phyloP scores from a whole-genome alignment of 2,329 filamentous ascomycete genomes.

The Hypoxylon sp. region DNA sequence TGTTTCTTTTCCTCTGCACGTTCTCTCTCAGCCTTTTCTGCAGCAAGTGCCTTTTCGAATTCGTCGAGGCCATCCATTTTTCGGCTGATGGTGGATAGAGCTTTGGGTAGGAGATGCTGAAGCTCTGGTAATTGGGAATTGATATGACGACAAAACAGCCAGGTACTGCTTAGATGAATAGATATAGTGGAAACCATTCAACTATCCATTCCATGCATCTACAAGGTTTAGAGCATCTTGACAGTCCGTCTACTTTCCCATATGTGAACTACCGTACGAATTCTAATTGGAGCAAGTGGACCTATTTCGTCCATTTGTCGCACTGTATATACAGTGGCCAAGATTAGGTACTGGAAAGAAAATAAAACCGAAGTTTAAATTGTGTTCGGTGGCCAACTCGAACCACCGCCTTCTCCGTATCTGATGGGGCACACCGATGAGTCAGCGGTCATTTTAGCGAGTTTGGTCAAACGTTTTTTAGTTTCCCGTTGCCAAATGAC shows the following conservation, averaged over 20 bases:
- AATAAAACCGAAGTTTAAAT: slow-evolving; percentile 10
- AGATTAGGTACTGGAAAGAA: background rate
- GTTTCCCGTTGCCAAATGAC: slow-evolving; percentile 8
- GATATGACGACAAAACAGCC: slow-evolving; percentile 31
- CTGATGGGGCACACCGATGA: slow-evolving; percentile 20
- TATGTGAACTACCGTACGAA: background rate
- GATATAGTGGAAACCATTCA: background rate
- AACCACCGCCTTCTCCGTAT: slow-evolving; percentile 24
- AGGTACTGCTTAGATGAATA: slow-evolving; percentile 4
- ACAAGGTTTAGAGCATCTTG: background rate
- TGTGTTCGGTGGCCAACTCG: slow-evolving; percentile 19
- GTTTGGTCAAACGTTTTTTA: slow-evolving; percentile 26
- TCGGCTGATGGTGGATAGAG: slow-evolving; percentile 11
- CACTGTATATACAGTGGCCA: too few species aligned
- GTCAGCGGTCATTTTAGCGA: slow-evolving; percentile 31
- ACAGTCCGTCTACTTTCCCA: background rate
- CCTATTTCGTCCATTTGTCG: background rate
- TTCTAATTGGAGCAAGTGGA: background rate
- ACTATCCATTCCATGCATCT: slow-evolving; percentile 20
- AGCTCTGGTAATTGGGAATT: background rate
- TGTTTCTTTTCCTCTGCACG: slow-evolving; percentile 63
- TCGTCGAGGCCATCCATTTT: slow-evolving; percentile 73
- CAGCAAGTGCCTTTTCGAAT: slow-evolving; percentile 82
- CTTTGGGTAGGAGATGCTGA: background rate
- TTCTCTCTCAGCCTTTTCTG: slow-evolving; percentile 71